Conservation (phyloP, 129 eudicot genomes). For the Ambrosia trifida region DNA sequence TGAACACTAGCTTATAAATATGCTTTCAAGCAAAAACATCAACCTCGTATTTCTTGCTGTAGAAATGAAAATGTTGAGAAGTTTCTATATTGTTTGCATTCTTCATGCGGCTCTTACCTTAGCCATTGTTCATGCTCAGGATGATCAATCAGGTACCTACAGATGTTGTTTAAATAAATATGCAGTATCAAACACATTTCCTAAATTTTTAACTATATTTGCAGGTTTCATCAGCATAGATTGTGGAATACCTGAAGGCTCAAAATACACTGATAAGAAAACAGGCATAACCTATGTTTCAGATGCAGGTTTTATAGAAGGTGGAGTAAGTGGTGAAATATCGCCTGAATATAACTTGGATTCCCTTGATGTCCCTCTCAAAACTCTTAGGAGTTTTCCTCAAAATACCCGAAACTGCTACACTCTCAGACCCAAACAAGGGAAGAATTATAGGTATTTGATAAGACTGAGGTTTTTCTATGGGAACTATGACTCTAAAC, state of each 20-base stretch:
- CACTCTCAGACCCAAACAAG: not conserved
- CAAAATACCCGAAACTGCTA: not conserved
- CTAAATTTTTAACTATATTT: no score
- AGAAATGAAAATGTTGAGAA: not conserved
- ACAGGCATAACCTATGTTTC: not conserved
- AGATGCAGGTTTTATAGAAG: not conserved
- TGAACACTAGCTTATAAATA: not conserved
- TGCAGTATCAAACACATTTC: not conserved
- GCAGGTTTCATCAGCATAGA: not conserved
- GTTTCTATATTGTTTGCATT: not conserved
- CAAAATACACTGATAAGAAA: not conserved
- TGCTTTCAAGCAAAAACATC: not conserved
- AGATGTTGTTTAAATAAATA: not conserved
- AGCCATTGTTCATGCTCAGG: not conserved
- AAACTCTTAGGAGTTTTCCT: not conserved
- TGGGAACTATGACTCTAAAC: not conserved
- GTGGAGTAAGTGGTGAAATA: not conserved
- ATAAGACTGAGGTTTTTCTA: not conserved
- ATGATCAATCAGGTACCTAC: no score
- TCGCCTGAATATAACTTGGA: not conserved
- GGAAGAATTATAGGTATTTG: not conserved
- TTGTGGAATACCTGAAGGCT: not conserved
- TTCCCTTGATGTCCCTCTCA: not conserved
- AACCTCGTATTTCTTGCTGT: not conserved
- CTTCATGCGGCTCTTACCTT: not conserved